phyloP scores from a whole-genome alignment of 345 rosid species.

The Abelmoschus esculentus region DNA sequence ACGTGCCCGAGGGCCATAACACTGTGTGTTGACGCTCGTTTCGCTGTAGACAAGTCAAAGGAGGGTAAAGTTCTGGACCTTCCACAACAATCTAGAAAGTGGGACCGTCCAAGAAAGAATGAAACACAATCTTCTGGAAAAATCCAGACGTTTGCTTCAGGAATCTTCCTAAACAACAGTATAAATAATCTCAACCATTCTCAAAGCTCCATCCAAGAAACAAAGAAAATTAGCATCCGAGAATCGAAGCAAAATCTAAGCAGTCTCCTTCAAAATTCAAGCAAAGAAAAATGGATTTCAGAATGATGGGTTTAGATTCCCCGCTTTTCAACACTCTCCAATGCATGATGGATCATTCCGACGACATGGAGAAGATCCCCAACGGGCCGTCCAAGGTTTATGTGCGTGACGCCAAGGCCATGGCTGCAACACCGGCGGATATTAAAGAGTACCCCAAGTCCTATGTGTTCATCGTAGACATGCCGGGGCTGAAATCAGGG shows the following conservation, averaged over 20 bases:
- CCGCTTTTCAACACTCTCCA: conserved; percentile 31
- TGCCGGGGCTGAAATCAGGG: conserved; percentile 52
- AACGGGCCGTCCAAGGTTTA: conserved; percentile 32
- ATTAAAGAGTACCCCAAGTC: conserved; percentile 38
- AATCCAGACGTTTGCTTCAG: background rate
- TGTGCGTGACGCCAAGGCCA: conserved; percentile 46
- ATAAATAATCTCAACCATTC: background rate
- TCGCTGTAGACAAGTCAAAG: too few species aligned
- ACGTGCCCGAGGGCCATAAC: too few species aligned
- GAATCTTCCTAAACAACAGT: background rate
- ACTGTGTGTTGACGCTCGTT: too few species aligned
- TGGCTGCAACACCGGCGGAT: conserved; percentile 54
- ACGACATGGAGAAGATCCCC: conserved; percentile 17
- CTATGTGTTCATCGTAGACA: conserved; percentile 44
- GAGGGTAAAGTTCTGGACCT: background rate
- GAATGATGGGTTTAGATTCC: conserved; percentile 23
- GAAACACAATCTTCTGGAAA: background rate
- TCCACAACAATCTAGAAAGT: background rate
- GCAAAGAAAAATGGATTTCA: conserved; percentile 27
- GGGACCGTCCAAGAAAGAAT: background rate
- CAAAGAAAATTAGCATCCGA: background rate
- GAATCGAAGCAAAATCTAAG: background rate
- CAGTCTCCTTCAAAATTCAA: background rate
- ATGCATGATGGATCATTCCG: conserved; percentile 30
- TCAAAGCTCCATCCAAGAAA: background rate